These are phyloP conservation scores for Xerophyta viscosa DNA, from an alignment of 106 monocot genomes.

Conservation along the genomic window DNA sequence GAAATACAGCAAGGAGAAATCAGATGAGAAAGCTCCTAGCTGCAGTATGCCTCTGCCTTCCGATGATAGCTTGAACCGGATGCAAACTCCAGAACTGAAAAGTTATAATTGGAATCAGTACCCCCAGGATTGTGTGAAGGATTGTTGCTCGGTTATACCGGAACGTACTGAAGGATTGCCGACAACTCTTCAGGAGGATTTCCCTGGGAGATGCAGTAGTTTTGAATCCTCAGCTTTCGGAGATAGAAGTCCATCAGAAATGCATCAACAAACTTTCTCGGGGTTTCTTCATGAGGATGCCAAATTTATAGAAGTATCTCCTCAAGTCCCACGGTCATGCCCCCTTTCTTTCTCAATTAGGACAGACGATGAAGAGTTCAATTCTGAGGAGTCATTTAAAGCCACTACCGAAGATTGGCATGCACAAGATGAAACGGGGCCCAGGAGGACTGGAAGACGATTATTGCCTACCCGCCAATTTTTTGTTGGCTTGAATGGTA, in stretches of 20 bases:
- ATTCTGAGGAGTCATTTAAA: neutral
- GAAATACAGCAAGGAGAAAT: neutral
- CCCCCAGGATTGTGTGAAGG: neutral
- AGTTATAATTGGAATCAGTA: neutral
- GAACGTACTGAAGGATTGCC: neutral
- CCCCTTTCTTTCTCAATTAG: constrained; percentile 22
- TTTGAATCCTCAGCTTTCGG: constrained; percentile 9
- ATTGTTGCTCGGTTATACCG: neutral
- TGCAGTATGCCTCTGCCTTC: neutral
- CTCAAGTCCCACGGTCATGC: constrained; percentile 30
- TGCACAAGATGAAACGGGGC: neutral
- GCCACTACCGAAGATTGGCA: neutral
- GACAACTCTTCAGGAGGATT: constrained; percentile 1
- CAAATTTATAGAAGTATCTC: constrained; percentile 3
- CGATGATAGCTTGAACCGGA: too few relatives aligned
- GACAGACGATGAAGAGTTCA: neutral
- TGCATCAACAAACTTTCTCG: constrained; percentile 9
- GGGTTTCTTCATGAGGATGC: constrained; percentile 7
- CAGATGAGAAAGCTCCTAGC: neutral
- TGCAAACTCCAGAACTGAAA: constrained; percentile 1
- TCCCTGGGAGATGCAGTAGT: constrained; percentile 2
- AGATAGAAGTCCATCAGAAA: constrained; percentile 7
- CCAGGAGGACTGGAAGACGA: constrained; percentile 3
- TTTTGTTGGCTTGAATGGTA: constrained; percentile 1
- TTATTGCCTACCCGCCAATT: constrained; percentile 1